Percentiles rank a stretch among this genome's conserved stretches.
Conservation (phyloP, 2,329 filamentous ascomycete species). For the Cadophora luteo-olivacea region DNA sequence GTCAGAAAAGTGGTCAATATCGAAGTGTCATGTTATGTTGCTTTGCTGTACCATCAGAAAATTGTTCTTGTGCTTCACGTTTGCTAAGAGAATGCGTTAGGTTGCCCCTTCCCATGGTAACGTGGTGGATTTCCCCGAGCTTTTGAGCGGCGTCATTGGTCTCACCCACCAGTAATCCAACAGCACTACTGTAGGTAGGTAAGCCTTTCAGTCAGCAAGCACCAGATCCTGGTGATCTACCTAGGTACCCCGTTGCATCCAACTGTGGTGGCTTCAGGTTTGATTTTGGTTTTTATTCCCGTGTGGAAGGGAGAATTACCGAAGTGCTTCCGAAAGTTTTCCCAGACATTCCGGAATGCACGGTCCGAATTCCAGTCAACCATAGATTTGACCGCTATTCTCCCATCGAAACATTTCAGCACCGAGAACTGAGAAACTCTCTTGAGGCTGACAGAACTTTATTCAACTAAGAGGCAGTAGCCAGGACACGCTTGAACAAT, state of each 20-base stretch:
- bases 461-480: background rate
- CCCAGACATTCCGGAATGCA: background rate
- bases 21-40: background rate
- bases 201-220: slow-evolving; percentile 6
- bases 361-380: background rate
- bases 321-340: slow-evolving; percentile 15
- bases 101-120: background rate
- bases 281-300: background rate
- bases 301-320: background rate
- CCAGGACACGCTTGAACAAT: background rate
- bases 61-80: background rate
- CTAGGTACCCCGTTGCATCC: background rate
- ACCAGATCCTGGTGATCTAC: too few relatives aligned
- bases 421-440: too few relatives aligned
- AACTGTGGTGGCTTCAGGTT: background rate
- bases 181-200: background rate
- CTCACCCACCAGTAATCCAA: background rate
- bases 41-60: background rate
- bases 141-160: slow-evolving; percentile 12
- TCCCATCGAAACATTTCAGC: background rate
- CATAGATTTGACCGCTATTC: slow-evolving; percentile 6
- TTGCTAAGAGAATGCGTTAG: background rate
- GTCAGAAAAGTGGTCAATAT: background rate
- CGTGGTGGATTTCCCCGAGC: slow-evolving; percentile 16
- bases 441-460: background rate